Evolutionary conservation across 345 rosid species (phyloP).

Genomic region (Luvunga scandens): DNA sequence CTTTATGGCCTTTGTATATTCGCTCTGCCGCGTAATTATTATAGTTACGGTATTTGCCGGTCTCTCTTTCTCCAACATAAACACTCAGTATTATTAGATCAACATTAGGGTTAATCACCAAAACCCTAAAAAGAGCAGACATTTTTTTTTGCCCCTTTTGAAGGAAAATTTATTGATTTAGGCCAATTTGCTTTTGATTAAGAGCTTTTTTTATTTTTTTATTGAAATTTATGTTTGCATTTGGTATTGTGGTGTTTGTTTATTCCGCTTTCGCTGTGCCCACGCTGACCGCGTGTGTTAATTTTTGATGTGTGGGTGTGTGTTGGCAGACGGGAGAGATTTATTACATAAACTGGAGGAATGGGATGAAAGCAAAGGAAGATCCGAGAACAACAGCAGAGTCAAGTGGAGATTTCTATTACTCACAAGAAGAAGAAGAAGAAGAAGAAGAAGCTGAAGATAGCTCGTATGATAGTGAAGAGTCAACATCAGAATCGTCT

Average conservation of each 20-base stretch:
- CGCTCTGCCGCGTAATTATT: conserved; percentile 36
- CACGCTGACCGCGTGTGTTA: not conserved
- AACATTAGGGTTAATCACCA: conserved; percentile 15
- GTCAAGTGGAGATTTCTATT: conserved; percentile 37
- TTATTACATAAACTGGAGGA: conserved; percentile 79
- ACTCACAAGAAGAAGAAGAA: conserved; percentile 32
- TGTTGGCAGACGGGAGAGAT: conserved; percentile 73
- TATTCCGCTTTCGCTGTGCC: not conserved
- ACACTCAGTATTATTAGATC: conserved; percentile 4
- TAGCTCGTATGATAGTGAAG: conserved; percentile 66
- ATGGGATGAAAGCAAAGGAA: conserved; percentile 61
- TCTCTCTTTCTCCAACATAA: conserved; percentile 17
- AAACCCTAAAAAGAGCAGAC: conserved; percentile 31
- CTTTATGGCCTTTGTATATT: conserved; percentile 20
- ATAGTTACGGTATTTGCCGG: conserved; percentile 4
- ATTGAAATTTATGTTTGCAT: not conserved
- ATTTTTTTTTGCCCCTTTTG: not conserved
- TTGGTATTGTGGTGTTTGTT: too few relatives aligned
- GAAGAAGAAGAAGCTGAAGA: conserved; percentile 54
- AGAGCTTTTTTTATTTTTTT: too few relatives aligned
- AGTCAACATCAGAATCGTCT: conserved; percentile 68
- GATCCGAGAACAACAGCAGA: conserved; percentile 54
- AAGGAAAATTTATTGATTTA: too few relatives aligned
- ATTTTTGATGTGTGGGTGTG: not conserved
- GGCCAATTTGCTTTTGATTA: too few relatives aligned